Percentiles rank a stretch among this genome's conserved stretches.
phyloP scores from a whole-genome alignment of 768 basidiomycete species.

The Leccinum aurantiacum region DNA sequence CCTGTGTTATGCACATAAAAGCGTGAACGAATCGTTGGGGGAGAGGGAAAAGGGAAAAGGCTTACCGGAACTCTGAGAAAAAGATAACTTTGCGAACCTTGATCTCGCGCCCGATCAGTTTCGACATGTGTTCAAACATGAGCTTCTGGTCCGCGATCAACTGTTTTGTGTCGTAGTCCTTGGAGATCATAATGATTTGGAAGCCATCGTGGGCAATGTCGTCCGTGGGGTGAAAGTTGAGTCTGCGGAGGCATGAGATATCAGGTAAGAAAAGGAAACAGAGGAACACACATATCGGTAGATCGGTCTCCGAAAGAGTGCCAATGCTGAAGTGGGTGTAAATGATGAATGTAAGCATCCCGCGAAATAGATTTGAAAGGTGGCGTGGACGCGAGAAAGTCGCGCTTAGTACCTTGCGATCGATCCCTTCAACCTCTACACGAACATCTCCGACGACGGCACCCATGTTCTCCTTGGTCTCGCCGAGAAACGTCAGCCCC shows the following conservation, averaged over 20 bases:
- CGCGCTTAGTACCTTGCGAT: slow-evolving; percentile 21
- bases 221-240: slow-evolving; percentile 16
- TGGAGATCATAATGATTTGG: slow-evolving; percentile 10
- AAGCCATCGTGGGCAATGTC: slow-evolving; percentile 24
- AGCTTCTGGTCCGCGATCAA: slow-evolving; percentile 23
- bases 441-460: slow-evolving; percentile 39
- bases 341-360: not conserved
- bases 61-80: slow-evolving; percentile 31
- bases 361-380: not conserved
- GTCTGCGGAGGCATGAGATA: slow-evolving; percentile 1
- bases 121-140: slow-evolving; percentile 32
- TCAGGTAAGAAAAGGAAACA: not conserved
- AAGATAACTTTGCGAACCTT: slow-evolving; percentile 30
- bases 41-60: not conserved
- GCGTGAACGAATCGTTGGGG: not conserved
- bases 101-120: slow-evolving; percentile 31
- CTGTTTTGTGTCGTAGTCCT: slow-evolving; percentile 13
- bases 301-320: slow-evolving; percentile 19
- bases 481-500: slow-evolving; percentile 43
- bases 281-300: slow-evolving; percentile 5
- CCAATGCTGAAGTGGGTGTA: slow-evolving; percentile 22
- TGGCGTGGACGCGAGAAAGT: not conserved
- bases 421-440: slow-evolving; percentile 29
- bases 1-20: slow-evolving; percentile 23
- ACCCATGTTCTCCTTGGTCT: slow-evolving; percentile 32